These are phyloP conservation scores for Penicillium herquei DNA, from an alignment of 495 filamentous ascomycete species.

Conservation along the genomic window DNA sequence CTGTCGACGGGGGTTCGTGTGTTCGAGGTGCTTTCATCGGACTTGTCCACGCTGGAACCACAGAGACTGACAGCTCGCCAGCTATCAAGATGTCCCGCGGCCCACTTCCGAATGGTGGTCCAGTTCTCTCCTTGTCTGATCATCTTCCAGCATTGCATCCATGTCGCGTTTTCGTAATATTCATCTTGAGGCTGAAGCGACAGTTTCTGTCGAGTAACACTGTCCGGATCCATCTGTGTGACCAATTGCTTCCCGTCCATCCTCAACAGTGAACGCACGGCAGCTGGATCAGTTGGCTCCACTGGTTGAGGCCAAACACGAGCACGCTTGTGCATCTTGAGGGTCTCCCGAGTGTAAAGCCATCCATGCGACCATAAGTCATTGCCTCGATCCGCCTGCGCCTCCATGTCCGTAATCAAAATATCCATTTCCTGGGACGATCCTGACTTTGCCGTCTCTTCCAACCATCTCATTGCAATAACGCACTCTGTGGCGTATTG, in stretches of 20 bases:
- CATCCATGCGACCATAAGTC: constrained; percentile 78
- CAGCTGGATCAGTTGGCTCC: constrained; percentile 56
- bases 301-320: constrained; percentile 61
- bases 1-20: constrained; percentile 40
- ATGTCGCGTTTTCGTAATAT: constrained; percentile 81
- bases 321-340: constrained; percentile 86
- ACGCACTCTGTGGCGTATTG: constrained; percentile 71
- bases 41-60: constrained; percentile 39
- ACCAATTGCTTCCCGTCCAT: constrained; percentile 63
- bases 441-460: constrained; percentile 62
- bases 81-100: constrained; percentile 68
- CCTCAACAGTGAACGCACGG: constrained; percentile 54
- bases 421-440: constrained; percentile 65
- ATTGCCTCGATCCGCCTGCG: constrained; percentile 59
- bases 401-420: constrained; percentile 67
- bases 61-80: constrained; percentile 71
- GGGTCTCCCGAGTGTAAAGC: constrained; percentile 84
- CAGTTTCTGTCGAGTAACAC: constrained; percentile 70
- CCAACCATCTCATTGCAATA: constrained; percentile 78
- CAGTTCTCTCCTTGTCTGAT: constrained; percentile 72
- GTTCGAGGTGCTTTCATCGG: constrained; percentile 10
- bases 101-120: constrained; percentile 77
- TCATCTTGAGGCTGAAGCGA: constrained; percentile 75
- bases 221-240: constrained; percentile 94
- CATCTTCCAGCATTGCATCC: constrained; percentile 88